Conservation (phyloP, 2,329 filamentous ascomycete species). For the Celoporthe dispersa region DNA sequence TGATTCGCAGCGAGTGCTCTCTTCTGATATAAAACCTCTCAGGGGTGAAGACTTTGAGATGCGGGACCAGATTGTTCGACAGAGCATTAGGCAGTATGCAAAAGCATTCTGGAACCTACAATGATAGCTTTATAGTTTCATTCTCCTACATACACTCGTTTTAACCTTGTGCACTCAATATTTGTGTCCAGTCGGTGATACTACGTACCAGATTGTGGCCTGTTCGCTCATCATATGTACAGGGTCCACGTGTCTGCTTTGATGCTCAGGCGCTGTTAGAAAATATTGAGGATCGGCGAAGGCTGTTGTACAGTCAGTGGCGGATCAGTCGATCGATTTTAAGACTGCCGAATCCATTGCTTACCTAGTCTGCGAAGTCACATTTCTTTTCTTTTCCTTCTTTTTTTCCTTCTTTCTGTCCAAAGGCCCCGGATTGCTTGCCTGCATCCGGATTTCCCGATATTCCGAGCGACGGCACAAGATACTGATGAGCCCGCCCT, state of each 20-base stretch:
- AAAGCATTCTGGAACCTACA: neutral
- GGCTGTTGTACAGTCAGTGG: too few relatives aligned
- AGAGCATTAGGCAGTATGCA: neutral
- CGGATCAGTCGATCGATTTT: neutral
- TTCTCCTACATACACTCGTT: too few relatives aligned
- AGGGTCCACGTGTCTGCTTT: neutral
- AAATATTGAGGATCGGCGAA: neutral
- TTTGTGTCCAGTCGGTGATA: too few relatives aligned
- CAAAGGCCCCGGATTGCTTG: neutral
- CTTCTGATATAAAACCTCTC: neutral
- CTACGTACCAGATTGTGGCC: neutral
- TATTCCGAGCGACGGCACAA: conserved; percentile 12
- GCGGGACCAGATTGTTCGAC: neutral
- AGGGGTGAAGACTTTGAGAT: neutral
- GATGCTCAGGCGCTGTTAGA: neutral
- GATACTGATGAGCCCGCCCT: neutral
- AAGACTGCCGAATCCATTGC: neutral
- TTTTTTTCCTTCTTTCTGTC: neutral
- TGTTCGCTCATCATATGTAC: neutral
- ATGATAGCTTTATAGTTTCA: neutral
- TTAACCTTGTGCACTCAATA: too few relatives aligned
- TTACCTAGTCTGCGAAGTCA: neutral
- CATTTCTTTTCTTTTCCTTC: neutral
- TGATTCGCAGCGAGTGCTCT: neutral
- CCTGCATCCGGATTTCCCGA: conserved; percentile 1